Evolutionary conservation across 345 rosid genomes (phyloP), one percentile per base, ranked within the genome.

Genomic region (Populus simonii): DNA sequence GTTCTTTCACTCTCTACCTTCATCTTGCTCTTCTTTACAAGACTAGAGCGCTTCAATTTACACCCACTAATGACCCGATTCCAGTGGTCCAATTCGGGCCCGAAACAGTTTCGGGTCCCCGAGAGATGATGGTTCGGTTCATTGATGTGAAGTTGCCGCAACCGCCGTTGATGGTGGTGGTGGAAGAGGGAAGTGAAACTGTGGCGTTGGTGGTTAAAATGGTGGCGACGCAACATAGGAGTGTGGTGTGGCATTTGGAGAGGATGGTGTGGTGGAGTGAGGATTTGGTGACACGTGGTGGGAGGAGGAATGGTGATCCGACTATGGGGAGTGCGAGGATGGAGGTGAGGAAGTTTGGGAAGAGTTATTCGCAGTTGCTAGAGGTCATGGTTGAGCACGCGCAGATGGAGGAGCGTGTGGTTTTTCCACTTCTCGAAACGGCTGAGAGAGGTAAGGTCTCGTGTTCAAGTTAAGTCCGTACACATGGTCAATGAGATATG

Each of bases 311-410:
- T 1, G 88, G 49, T 12, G 90, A 92, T 88, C 94, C 94, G 41
- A 72, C 87, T 6, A 85, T 86, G 74, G 96, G 96, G 41, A 92
- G 84, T 5, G 89, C 89, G 13, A 86, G 74, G 81, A 92, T 92
- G 94, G 96, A 92, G 89, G 78, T 88, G 20, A 86, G 77, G 76
- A 92, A 92, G 76, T 90, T 92, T 15, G 87, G 76, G 6, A 85
- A 82, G 82, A 84, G 88, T 63, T 90, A 92, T 23, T 71, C 89
- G 1, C 83, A 80, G 84, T 38, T 92, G 73, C 85, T 89, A 66
- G 96, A 92, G 82, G 17, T 92, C 57, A 81, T 92, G 96, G 29
- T 92, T 15, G 96, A 92, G 41, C 94, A 92, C 75, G 96, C 94
- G 75, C 96, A 86, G 68, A 90, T 92, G 96, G 96, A 92, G 83